Percentiles rank a stretch among this genome's conserved stretches.
phyloP scores from a whole-genome alignment of 176 grass and related monocot species.

The Pontederia paniculata region DNA sequence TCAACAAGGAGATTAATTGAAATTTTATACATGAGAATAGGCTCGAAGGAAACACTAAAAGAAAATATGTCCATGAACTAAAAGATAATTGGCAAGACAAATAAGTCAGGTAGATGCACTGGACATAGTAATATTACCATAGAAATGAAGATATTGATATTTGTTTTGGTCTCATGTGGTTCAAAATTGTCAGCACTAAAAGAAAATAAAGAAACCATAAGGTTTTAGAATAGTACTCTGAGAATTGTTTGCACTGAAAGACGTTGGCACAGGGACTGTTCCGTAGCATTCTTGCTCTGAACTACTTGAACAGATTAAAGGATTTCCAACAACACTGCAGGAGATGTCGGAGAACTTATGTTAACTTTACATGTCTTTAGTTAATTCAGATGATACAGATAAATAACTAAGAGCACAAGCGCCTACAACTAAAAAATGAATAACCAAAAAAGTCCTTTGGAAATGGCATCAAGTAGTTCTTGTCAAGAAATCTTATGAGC shows the following conservation, averaged over 20 bases:
- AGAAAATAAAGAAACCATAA: background rate
- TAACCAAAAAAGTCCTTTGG: too few relatives aligned
- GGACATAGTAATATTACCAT: background rate
- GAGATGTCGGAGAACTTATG: background rate
- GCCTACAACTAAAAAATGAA: too few relatives aligned
- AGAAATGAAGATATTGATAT: too few relatives aligned
- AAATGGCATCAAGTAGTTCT: too few relatives aligned
- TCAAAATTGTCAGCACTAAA: too few relatives aligned
- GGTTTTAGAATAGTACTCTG: conserved; percentile 41
- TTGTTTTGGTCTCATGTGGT: too few relatives aligned
- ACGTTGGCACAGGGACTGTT: conserved; percentile 60
- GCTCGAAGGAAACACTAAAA: too few relatives aligned
- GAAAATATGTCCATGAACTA: too few relatives aligned
- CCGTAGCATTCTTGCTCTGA: conserved; percentile 56
- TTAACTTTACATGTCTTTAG: background rate
- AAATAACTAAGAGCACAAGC: background rate
- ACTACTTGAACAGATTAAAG: conserved; percentile 54
- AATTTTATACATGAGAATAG: background rate
- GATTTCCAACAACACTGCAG: conserved; percentile 83
- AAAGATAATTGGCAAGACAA: too few relatives aligned
- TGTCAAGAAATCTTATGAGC: too few relatives aligned
- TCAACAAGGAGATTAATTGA: background rate
- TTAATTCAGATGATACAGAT: conserved; percentile 8
- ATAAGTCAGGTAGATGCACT: background rate
- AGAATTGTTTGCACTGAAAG: conserved; percentile 52